These are phyloP conservation scores for Gynochthodes officinalis DNA, from an alignment of 257 asterid species.

Conservation along the genomic window DNA sequence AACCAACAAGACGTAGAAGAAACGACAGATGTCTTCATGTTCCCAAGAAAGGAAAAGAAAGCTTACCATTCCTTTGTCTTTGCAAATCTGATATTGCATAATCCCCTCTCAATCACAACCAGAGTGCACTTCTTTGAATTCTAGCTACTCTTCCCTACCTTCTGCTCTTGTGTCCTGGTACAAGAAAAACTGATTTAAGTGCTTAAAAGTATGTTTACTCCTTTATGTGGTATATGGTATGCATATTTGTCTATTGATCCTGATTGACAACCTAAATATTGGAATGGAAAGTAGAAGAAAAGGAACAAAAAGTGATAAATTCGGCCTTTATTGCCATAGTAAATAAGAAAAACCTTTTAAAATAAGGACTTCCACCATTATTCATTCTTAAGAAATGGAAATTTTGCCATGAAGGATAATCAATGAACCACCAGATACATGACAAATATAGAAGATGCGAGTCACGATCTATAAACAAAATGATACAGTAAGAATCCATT, in stretches of 20 bases:
- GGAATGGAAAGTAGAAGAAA: not conserved
- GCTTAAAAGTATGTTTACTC: not conserved
- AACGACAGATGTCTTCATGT: conserved; percentile 3
- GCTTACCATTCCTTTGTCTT: conserved; percentile 72
- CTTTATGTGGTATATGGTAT: not conserved
- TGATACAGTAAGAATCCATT: not conserved
- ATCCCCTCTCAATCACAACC: conserved; percentile 84
- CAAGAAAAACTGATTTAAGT: conserved; percentile 17
- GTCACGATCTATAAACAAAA: no score
- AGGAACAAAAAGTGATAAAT: not conserved
- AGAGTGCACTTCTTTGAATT: conserved; percentile 79
- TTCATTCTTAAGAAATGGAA: no score
- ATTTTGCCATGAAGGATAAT: no score
- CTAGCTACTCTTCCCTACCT: conserved; percentile 96
- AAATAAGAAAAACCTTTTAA: no score
- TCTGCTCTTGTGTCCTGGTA: conserved; percentile 90
- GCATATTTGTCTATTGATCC: not conserved
- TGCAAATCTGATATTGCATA: conserved; percentile 59
- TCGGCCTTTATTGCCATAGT: no score
- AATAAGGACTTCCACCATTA: no score
- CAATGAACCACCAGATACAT: not conserved
- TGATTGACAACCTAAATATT: not conserved
- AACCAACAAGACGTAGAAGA: not conserved
- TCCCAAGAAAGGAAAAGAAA: not conserved
- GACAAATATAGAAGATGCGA: not conserved